Percentiles rank a stretch among this genome's conserved stretches.
phyloP scores from a whole-genome alignment of 805 yeast species.

The Sugiyamaella qingdaonensis region DNA sequence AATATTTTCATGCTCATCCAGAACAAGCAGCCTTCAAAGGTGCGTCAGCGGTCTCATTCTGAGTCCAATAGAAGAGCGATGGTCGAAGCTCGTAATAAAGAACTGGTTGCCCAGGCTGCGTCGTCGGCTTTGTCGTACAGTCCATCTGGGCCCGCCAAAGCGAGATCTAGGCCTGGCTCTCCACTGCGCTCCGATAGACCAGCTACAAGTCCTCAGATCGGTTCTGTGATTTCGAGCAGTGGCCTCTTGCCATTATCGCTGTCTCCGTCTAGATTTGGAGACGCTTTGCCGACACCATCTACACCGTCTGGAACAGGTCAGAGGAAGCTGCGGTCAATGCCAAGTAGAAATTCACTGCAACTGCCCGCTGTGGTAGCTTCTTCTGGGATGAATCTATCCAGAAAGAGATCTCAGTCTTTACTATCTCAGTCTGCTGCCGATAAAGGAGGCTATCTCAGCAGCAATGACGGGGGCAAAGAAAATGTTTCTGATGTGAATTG shows the following conservation, averaged over 20 bases:
- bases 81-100: slow-evolving; percentile 24
- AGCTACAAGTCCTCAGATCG: background rate
- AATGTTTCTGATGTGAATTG: no score
- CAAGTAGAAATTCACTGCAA: slow-evolving; percentile 2
- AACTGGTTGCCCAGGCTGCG: slow-evolving; percentile 14
- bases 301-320: background rate
- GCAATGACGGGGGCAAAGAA: no score
- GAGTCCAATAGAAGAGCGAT: slow-evolving; percentile 23
- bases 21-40: slow-evolving; percentile 9
- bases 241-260: slow-evolving; percentile 24
- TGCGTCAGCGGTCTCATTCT: slow-evolving; percentile 20
- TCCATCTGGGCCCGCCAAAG: background rate
- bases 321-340: background rate
- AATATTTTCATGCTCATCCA: slow-evolving; percentile 22
- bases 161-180: slow-evolving; percentile 3
- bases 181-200: slow-evolving; percentile 1
- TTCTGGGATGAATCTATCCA: background rate
- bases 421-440: background rate
- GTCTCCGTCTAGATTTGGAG: slow-evolving; percentile 18
- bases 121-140: background rate
- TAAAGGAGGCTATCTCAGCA: no score
- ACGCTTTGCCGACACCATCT: background rate
- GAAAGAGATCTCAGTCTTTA: background rate
- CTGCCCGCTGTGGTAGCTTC: slow-evolving; percentile 1
- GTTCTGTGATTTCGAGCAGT: slow-evolving; percentile 4